Evolutionary conservation across 2,329 filamentous ascomycete genomes (phyloP), one percentile per base, ranked within the genome.

Genomic region (Epichloe sibirici): DNA sequence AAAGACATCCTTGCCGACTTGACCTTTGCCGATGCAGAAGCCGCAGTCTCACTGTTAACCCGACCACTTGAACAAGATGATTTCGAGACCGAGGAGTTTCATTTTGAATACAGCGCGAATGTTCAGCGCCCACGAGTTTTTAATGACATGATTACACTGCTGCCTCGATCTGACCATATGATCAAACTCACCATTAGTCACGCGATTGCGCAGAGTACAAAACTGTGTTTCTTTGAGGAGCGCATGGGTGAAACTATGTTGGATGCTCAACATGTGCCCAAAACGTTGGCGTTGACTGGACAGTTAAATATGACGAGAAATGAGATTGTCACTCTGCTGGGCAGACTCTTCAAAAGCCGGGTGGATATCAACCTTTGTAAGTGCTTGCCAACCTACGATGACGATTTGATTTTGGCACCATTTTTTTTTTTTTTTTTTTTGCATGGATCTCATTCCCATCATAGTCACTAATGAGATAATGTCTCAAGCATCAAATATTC

Each of bases 61-160:
- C 79, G 88, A 37, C 88, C 90, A 0, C 74, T 95, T 23, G 82
- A 88, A 52, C 88, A 96, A 67, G 85, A 85, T 58, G 90, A 97
- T 64, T 95, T 94, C 60, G 93, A 98, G 71, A 98, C 87, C 0
- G 93, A 98, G 65, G 91, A 97, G 65, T 96, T 98, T 62, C 91
- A 98, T 65, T 98, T 98, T 65, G 90, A 97, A 68, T 98, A 98
- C 73, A 95, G 88, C 61, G 79, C 82, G 1, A 79, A 88, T 53
- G 89, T 93, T 37, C 85, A 90, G 56, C 81, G 90, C 48, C 93
- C 93, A 4, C 81, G 93, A 53, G 87, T 98, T 34, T 98, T 94
- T 73, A 97, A 98, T 70, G 93, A 98, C 68, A 98, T 98, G 93
- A 97, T 98, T 62, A 98, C 93, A 0, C 74, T 98, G 45, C 79